Evolutionary conservation across 306 rosid genomes (phyloP).

Genomic region (Cucumis hystrix): DNA sequence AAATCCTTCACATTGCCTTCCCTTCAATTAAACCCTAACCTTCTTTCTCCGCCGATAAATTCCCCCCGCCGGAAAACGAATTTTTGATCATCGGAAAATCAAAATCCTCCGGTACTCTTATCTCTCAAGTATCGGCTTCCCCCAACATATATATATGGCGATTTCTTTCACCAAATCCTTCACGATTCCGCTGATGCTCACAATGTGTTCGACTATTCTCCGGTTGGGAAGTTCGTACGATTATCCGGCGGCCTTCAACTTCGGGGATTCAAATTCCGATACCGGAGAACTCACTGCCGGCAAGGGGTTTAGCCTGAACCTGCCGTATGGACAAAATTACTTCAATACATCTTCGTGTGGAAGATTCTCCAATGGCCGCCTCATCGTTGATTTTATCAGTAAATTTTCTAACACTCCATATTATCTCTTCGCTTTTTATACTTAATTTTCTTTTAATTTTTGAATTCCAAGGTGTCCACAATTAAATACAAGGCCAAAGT

Average conservation of each 20-base stretch:
- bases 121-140: neutral
- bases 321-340: conserved; percentile 45
- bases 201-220: conserved; percentile 16
- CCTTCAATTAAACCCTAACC: conserved; percentile 28
- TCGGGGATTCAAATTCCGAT: conserved; percentile 89
- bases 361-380: conserved; percentile 77
- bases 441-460: too few relatives aligned
- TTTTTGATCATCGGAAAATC: too few relatives aligned
- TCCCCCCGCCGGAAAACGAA: neutral
- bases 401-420: conserved; percentile 2
- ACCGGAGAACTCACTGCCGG: conserved; percentile 54
- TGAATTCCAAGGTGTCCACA: too few relatives aligned
- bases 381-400: conserved; percentile 66
- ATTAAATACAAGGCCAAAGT: too few relatives aligned
- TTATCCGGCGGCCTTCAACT: conserved; percentile 61
- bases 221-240: conserved; percentile 31
- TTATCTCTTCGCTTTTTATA: too few relatives aligned
- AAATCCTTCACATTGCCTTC: conserved; percentile 18
- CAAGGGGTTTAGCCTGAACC: conserved; percentile 35
- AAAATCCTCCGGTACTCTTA: neutral
- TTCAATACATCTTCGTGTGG: conserved; percentile 54
- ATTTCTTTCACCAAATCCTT: conserved; percentile 12
- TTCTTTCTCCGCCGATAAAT: conserved; percentile 7
- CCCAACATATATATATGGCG: conserved; percentile 28
- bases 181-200: conserved; percentile 10